Percentiles rank a stretch among this genome's conserved stretches.
These are phyloP conservation scores for Pseudocercospora fijiensis DNA, from an alignment of 2,329 filamentous ascomycete species.

Conservation along the genomic window DNA sequence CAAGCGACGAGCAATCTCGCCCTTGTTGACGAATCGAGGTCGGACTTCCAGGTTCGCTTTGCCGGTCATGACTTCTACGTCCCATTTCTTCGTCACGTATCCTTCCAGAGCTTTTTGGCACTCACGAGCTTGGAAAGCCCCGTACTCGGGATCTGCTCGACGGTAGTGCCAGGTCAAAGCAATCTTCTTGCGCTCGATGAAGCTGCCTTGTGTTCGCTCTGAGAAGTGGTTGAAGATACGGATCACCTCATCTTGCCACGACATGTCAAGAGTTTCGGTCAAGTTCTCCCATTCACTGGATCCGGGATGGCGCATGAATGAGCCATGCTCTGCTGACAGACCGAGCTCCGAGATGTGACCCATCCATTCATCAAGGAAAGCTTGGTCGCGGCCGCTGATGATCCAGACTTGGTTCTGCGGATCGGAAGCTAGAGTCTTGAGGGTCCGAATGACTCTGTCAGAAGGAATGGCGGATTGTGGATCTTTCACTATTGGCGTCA, in stretches of 20 bases:
- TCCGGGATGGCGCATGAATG: constrained; percentile 83
- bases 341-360: constrained; percentile 87
- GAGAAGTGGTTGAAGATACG: constrained; percentile 85
- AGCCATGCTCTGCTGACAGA: constrained; percentile 96
- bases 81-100: constrained; percentile 74
- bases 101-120: constrained; percentile 79
- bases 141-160: constrained; percentile 81
- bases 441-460: constrained; percentile 73
- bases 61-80: constrained; percentile 93
- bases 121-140: constrained; percentile 71
- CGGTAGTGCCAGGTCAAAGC: constrained; percentile 98
- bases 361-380: constrained; percentile 85
- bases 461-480: constrained; percentile 87
- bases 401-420: constrained; percentile 93
- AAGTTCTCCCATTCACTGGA: constrained; percentile 82
- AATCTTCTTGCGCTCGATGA: constrained; percentile 91
- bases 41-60: constrained; percentile 97
- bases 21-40: constrained; percentile 97
- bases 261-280: constrained; percentile 83
- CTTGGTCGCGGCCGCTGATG: constrained; percentile 90
- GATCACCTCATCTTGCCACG: constrained; percentile 84
- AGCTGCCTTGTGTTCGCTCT: constrained; percentile 83
- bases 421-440: constrained; percentile 77
- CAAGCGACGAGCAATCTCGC: constrained; percentile 84
- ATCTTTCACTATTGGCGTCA: constrained; percentile 92